Conservation (phyloP, 2,329 filamentous ascomycete species). For the Aspergillus fumigatus region DNA sequence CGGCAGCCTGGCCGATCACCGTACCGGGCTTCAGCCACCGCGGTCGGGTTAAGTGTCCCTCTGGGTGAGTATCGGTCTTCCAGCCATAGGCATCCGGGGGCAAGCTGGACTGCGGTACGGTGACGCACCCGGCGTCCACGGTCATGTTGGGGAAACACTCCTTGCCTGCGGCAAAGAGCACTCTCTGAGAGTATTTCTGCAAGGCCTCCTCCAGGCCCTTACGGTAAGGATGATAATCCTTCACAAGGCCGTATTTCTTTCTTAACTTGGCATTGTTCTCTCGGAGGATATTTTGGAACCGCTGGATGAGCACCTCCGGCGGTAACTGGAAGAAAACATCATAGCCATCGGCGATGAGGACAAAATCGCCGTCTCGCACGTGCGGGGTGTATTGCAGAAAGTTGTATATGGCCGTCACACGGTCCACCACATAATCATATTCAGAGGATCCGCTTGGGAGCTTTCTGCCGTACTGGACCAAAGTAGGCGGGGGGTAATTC, state of each 20-base stretch:
- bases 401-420: conserved; percentile 42
- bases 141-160: conserved; percentile 43
- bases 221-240: conserved; percentile 17
- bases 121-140: conserved; percentile 48
- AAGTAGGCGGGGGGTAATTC: conserved; percentile 54
- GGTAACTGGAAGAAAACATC: conserved; percentile 64
- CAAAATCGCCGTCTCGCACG: conserved; percentile 56
- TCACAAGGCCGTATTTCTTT: conserved; percentile 44
- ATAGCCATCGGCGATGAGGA: conserved; percentile 60
- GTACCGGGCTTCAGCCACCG: conserved; percentile 47
- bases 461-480: conserved; percentile 44
- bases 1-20: conserved; percentile 49
- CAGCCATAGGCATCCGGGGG: conserved; percentile 47
- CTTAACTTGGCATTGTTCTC: conserved; percentile 51
- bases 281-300: conserved; percentile 55
- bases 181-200: conserved; percentile 48
- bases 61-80: conserved; percentile 37
- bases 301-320: conserved; percentile 56
- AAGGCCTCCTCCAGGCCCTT: conserved; percentile 19
- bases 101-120: conserved; percentile 49
- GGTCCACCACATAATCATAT: conserved; percentile 42
- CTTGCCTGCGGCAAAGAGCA: conserved; percentile 55
- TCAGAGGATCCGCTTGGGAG: conserved; percentile 26
- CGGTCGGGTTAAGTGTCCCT: conserved; percentile 40
- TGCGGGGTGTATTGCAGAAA: conserved; percentile 46